Conservation (phyloP, 2,329 filamentous ascomycete genomes). For the Meredithiella fracta region DNA sequence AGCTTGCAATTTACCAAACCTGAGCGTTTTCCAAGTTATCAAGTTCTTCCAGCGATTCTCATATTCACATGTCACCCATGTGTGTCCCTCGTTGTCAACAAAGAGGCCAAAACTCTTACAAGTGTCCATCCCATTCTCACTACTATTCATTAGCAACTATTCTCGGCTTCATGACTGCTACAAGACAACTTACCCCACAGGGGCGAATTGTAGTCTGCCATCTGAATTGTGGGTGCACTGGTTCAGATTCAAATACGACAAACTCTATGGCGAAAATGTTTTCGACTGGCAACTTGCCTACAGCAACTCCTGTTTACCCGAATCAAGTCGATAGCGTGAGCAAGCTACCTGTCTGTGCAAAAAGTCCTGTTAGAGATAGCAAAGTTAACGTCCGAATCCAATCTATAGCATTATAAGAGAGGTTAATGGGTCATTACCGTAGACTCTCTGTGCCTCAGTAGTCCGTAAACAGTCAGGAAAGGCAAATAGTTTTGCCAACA, state of each 20-base stretch:
- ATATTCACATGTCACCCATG: not conserved
- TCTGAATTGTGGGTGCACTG: conserved; percentile 1
- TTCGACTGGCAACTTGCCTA: too few species aligned
- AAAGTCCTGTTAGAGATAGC: not conserved
- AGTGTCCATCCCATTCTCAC: not conserved
- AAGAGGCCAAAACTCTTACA: not conserved
- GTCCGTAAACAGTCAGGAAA: too few species aligned
- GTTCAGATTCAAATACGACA: conserved; percentile 4
- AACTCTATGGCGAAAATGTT: not conserved
- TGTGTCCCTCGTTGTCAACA: not conserved
- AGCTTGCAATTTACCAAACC: not conserved
- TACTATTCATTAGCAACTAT: not conserved
- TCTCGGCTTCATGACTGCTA: not conserved
- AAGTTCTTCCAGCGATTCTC: not conserved
- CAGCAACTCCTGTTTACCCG: too few species aligned
- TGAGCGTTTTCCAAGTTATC: not conserved
- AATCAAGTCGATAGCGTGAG: too few species aligned
- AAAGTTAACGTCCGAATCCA: too few species aligned
- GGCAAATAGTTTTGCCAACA: too few species aligned
- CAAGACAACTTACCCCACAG: not conserved
- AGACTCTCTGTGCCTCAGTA: too few species aligned
- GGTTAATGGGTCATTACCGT: too few species aligned
- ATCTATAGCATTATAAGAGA: too few species aligned
- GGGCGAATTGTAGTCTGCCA: not conserved
- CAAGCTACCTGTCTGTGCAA: not conserved